Evolutionary conservation across 2,329 filamentous ascomycete genomes (phyloP).

Genomic region (Fusarium buxicola): DNA sequence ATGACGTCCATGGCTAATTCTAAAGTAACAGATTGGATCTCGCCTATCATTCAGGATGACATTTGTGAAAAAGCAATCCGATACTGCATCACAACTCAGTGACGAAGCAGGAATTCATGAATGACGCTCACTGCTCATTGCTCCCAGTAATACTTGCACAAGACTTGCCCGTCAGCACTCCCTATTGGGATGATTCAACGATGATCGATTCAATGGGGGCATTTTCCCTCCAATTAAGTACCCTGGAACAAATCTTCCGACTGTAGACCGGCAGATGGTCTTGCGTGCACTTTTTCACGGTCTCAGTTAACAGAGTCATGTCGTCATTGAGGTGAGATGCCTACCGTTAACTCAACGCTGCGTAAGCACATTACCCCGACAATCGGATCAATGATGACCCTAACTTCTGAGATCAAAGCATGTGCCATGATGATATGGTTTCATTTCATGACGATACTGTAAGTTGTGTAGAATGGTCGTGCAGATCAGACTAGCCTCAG

Average conservation of each 20-base stretch:
- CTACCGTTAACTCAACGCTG: slow-evolving; percentile 3
- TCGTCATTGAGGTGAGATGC: slow-evolving; percentile 6
- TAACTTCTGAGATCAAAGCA: neutral
- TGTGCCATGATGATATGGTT: neutral
- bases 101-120: neutral
- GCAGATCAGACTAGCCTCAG: no score
- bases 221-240: neutral
- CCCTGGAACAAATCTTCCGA: neutral
- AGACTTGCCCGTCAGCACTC: neutral
- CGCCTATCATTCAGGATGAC: slow-evolving; percentile 8
- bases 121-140: slow-evolving; percentile 7
- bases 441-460: no score
- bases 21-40: neutral
- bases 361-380: neutral
- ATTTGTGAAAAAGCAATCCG: slow-evolving; percentile 3
- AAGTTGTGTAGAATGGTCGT: no score
- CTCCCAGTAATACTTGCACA: neutral
- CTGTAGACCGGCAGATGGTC: neutral
- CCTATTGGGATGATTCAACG: neutral
- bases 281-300: neutral
- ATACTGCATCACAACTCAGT: neutral
- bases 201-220: neutral
- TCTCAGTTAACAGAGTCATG: neutral
- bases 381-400: neutral
- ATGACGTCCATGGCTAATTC: slow-evolving; percentile 17